Conservation (phyloP, 805 yeast species). For the Yamadazyma nakazawae region DNA sequence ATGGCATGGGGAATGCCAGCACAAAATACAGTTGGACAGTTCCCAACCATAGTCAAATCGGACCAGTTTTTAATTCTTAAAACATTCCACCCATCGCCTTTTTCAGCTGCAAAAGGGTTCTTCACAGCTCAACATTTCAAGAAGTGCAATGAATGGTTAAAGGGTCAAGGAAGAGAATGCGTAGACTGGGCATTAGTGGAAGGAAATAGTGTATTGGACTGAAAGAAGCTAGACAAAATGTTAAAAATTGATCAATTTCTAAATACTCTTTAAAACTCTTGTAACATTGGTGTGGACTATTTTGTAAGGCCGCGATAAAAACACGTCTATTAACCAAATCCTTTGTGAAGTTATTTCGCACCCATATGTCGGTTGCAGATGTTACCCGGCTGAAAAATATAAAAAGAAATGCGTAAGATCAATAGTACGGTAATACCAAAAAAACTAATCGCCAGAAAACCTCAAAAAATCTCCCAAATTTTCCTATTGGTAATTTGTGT, state of each 20-base stretch:
- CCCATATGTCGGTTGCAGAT: neutral
- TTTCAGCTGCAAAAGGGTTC: constrained; percentile 83
- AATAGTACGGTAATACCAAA: constrained; percentile 7
- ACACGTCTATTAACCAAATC: constrained; percentile 8
- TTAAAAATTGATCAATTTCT: constrained; percentile 6
- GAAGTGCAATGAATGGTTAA: constrained; percentile 76
- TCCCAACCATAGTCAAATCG: constrained; percentile 18
- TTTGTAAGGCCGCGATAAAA: constrained; percentile 4
- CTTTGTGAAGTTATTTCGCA: neutral
- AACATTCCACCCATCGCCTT: constrained; percentile 92
- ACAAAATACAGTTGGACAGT: constrained; percentile 50
- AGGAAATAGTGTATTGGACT: constrained; percentile 17
- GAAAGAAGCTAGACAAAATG: constrained; percentile 22
- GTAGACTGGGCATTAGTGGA: constrained; percentile 64
- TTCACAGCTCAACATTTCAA: constrained; percentile 74
- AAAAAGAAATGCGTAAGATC: constrained; percentile 8
- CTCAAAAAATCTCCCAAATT: constrained; percentile 5
- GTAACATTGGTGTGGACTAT: constrained; percentile 5
- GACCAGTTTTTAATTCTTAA: constrained; percentile 50
- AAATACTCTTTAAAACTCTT: constrained; percentile 1
- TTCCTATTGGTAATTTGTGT: neutral
- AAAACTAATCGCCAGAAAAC: constrained; percentile 3
- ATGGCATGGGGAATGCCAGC: constrained; percentile 86
- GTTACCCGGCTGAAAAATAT: constrained; percentile 5
- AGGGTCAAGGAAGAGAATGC: constrained; percentile 34